phyloP scores from a whole-genome alignment of 495 filamentous ascomycete species.

The Penicillium ochrochloron region DNA sequence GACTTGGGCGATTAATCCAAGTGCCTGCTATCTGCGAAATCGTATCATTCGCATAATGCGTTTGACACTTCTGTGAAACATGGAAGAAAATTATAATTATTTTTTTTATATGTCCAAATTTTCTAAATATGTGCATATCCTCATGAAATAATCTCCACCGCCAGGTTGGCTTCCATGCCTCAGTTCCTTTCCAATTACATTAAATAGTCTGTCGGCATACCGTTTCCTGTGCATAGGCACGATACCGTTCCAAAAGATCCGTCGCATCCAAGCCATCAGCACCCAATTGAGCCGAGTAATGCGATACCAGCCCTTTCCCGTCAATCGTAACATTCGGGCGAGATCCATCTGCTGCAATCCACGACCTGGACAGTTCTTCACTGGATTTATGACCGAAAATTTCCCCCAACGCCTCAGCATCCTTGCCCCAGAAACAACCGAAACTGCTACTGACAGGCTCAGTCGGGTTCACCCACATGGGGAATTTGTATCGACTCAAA shows the following conservation, averaged over 20 bases:
- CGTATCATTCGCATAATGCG: too few relatives aligned
- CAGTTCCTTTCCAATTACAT: neutral
- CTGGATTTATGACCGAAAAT: constrained; percentile 18
- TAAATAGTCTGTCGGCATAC: constrained; percentile 36
- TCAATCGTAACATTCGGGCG: constrained; percentile 50
- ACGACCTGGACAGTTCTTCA: constrained; percentile 6
- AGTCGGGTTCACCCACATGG: constrained; percentile 51
- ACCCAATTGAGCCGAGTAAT: constrained; percentile 49
- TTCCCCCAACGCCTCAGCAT: constrained; percentile 31
- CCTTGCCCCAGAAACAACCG: constrained; percentile 51
- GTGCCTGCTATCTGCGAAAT: too few relatives aligned
- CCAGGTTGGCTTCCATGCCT: neutral
- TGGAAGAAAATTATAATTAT: neutral
- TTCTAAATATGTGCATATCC: neutral
- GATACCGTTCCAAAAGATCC: constrained; percentile 57
- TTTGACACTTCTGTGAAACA: neutral
- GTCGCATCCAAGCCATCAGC: constrained; percentile 49
- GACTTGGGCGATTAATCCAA: too few relatives aligned
- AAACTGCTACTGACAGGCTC: constrained; percentile 51
- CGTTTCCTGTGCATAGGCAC: constrained; percentile 55
- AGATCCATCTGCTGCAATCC: constrained; percentile 12
- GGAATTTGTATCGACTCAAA: constrained; percentile 56
- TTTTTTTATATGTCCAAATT: neutral
- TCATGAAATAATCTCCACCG: neutral
- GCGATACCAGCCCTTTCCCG: constrained; percentile 55